Base-by-base conservation (phyloP, 805 yeast species). In the Yarrowia divulgata region DNA sequence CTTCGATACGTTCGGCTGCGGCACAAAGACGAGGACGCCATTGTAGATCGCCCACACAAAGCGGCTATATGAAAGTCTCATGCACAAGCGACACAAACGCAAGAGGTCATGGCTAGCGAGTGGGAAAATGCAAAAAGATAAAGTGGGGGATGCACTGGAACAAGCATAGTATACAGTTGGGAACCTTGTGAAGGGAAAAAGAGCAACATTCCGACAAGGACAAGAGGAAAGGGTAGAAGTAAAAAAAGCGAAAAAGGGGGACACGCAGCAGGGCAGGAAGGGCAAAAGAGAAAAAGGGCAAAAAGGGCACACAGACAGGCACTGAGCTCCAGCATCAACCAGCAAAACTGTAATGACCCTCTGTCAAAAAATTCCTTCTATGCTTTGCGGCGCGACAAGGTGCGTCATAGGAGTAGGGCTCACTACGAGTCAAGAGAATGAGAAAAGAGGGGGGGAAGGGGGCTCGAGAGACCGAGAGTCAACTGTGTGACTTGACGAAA, bases 21-120 rank as follows among this genome's bases (percentile, higher is more conserved):
- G 58, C 58, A 54, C 62, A 55, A 55, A 55, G 48, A 40, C 63
- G 39, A 57, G 42, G 63, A 57, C 63, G 48, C 63, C 63, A 57
- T 57, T 57, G 63, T 57, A 40, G 63, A 57, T 57, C 63, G 63
- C 35, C 35, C 34, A 57, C 48, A 57, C 63, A 57, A 57, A 57
- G 63, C 63, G 63, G 63, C 63, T 57, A 57, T 57, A 57, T 57
- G 63, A 57, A 57, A 57, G 63, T 57, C 63, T 57, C 48, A 54
- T 39, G 60, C 60, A 39, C 60, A 14, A 39, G 45, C 45, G 34
- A 39, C 45, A 54, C 16, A 54, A 54, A 54, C 60, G 60, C 60
- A 54, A 54, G 34, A 39, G 60, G 60, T 23, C 60, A 54, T 54
- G 60, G 23, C 60, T 54, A 54, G 60, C 60, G 60, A 54, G 60